These are phyloP conservation scores for Aspergillus floridensis DNA, from an alignment of 2,329 filamentous ascomycete genomes.

Conservation along the genomic window DNA sequence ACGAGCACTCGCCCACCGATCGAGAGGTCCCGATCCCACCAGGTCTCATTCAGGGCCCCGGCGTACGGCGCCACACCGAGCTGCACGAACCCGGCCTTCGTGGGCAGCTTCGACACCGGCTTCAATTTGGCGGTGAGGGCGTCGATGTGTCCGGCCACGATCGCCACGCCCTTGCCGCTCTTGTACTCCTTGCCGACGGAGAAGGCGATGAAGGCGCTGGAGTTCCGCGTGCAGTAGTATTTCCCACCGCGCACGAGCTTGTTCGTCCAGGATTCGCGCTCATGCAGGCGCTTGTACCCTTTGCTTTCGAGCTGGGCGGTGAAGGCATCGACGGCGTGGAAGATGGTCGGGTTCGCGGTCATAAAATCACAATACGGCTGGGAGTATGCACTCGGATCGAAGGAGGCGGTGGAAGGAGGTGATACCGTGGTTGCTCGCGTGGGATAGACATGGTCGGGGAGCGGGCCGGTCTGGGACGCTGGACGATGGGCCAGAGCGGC, in stretches of 20 bases:
- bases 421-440: conserved; percentile 8
- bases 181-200: conserved; percentile 75
- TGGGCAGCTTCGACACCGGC: conserved; percentile 82
- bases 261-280: conserved; percentile 72
- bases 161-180: conserved; percentile 80
- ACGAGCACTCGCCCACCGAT: conserved; percentile 88
- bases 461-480: conserved; percentile 17
- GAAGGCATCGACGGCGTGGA: conserved; percentile 82
- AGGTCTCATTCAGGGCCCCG: conserved; percentile 80
- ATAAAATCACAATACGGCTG: conserved; percentile 86
- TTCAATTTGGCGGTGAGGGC: conserved; percentile 87
- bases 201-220: conserved; percentile 81
- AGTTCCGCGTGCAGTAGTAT: conserved; percentile 85
- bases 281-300: conserved; percentile 73
- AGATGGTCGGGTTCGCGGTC: conserved; percentile 86
- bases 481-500: conserved; percentile 32
- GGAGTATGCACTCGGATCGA: conserved; percentile 62
- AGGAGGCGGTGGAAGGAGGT: conserved; percentile 15
- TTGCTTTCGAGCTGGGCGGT: conserved; percentile 66
- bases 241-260: conserved; percentile 77
- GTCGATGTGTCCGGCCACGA: conserved; percentile 90
- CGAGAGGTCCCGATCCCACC: conserved; percentile 95
- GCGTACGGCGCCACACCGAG: conserved; percentile 92
- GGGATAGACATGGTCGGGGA: conserved; percentile 23
- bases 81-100: conserved; percentile 80